Evolutionary conservation across 1,284 basidiomycete species (phyloP), one percentile per base, ranked within the genome.

Genomic region (Exobasidium rhododendri): DNA sequence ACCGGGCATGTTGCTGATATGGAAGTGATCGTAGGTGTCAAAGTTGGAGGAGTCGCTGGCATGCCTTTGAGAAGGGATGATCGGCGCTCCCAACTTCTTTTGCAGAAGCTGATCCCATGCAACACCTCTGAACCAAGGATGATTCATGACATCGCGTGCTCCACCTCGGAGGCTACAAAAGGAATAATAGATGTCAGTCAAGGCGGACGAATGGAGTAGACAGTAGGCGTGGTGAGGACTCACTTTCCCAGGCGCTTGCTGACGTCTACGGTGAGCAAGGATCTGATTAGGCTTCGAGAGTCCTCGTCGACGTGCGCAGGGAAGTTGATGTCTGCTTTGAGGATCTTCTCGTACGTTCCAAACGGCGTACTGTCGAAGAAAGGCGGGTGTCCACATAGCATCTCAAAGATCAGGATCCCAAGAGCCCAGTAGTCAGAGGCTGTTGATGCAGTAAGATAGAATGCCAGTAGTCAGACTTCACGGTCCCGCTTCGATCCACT

Each of bases 381-480:
- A 10, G 68, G 65, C 20, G 65, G 62, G 51, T 20, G 56, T n/a
- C 67, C 67, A 24, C 54, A 81, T 13, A 83, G 71, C 82, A 83
- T 82, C 67, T 84, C 83, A 63, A 82, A 84, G 29, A 81, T 79
- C 22, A 84, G 69, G 22, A 84, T 82, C 50, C 83, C 83, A n/a
- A 83, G 67, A 2, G 83, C 82, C 82, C 83, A 84, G 81, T 82
- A 83, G 67, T 84, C 83, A 6, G 82, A 83, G 1, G 83, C 82
- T n/a, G n/a, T n/a, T n/a, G n/a, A n/a, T n/a, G n/a, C n/a, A n/a
- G n/a, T n/a, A n/a, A n/a, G n/a, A n/a, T n/a, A n/a, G n/a, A n/a
- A n/a, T n/a, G n/a, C n/a, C n/a, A n/a, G n/a, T n/a, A n/a, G n/a
- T n/a, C n/a, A n/a, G n/a, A n/a, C n/a, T n/a, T n/a, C n/a, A n/a